These are phyloP conservation scores for Monilinia laxa DNA, from an alignment of 2,329 filamentous ascomycete species.

Conservation along the genomic window DNA sequence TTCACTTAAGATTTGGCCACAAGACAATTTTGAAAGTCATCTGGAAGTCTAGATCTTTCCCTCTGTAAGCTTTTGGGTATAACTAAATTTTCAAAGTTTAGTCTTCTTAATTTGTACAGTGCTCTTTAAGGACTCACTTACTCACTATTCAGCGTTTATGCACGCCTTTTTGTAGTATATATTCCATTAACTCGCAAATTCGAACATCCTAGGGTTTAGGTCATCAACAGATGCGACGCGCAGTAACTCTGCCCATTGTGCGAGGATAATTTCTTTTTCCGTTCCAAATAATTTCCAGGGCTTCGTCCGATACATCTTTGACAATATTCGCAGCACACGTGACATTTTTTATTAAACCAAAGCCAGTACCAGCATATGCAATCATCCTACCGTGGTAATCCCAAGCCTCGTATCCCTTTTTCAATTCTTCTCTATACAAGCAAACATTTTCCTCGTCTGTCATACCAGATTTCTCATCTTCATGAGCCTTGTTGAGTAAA, in stretches of 20 bases:
- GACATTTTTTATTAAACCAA: constrained; percentile 56
- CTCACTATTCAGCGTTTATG: too few species aligned
- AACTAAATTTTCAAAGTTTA: too few species aligned
- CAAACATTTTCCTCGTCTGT: constrained; percentile 43
- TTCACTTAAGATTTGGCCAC: neutral
- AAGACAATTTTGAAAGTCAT: too few species aligned
- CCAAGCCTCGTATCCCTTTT: constrained; percentile 52
- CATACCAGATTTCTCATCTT: constrained; percentile 44
- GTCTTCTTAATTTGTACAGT: too few species aligned
- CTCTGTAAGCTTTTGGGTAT: too few species aligned
- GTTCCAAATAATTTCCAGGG: neutral
- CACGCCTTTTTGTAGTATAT: too few species aligned
- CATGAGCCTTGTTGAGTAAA: constrained; percentile 54
- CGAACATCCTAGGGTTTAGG: too few species aligned
- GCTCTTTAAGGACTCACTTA: too few species aligned
- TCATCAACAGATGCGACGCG: neutral
- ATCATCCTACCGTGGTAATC: constrained; percentile 54
- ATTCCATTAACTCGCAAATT: too few species aligned
- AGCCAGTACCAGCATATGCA: constrained; percentile 60
- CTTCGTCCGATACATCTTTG: neutral
- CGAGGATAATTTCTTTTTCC: neutral
- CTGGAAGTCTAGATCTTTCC: too few species aligned
- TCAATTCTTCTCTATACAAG: constrained; percentile 47
- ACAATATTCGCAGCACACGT: constrained; percentile 54
- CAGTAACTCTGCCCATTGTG: neutral